Evolutionary conservation across 495 filamentous ascomycete species (phyloP).

Genomic region (Penicillium roqueforti): DNA sequence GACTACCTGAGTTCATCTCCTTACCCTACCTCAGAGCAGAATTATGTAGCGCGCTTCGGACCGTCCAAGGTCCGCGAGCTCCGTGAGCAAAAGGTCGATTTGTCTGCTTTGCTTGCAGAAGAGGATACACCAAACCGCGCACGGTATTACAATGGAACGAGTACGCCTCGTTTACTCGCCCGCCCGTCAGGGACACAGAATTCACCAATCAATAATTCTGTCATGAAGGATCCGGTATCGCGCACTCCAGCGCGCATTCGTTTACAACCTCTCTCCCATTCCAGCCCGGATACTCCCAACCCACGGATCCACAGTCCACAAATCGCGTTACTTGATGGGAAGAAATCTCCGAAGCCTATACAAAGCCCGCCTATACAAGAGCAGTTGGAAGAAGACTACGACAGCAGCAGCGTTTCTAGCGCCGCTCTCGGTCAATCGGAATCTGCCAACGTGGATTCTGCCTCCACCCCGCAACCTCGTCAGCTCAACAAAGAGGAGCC

Average conservation of each 20-base stretch:
- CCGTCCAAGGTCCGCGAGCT: constrained; percentile 36
- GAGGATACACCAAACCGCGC: constrained; percentile 41
- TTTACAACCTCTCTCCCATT: constrained; percentile 25
- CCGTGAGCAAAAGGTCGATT: constrained; percentile 39
- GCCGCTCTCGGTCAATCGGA: constrained; percentile 13
- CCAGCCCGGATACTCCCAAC: constrained; percentile 21
- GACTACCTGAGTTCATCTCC: constrained; percentile 27
- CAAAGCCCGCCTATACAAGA: constrained; percentile 10
- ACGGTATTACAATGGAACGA: constrained; percentile 41
- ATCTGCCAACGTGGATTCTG: constrained; percentile 14
- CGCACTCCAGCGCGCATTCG: constrained; percentile 20
- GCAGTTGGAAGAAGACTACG: constrained; percentile 13
- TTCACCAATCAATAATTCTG: constrained; percentile 14
- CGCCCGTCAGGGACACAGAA: constrained; percentile 14
- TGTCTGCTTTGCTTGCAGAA: constrained; percentile 31
- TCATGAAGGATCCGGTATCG: constrained; percentile 11
- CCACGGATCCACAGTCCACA: constrained; percentile 1
- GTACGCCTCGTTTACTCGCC: constrained; percentile 28
- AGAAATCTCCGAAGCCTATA: neutral
- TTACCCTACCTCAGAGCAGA: constrained; percentile 28
- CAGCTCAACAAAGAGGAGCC: constrained; percentile 17
- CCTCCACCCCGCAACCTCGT: constrained; percentile 27
- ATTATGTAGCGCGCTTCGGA: constrained; percentile 26
- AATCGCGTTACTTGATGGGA: constrained; percentile 7
- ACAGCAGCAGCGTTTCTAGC: constrained; percentile 17